Conservation (phyloP, 225 moss, liverwort and hornwort species). For the Polytrichum formosum region DNA sequence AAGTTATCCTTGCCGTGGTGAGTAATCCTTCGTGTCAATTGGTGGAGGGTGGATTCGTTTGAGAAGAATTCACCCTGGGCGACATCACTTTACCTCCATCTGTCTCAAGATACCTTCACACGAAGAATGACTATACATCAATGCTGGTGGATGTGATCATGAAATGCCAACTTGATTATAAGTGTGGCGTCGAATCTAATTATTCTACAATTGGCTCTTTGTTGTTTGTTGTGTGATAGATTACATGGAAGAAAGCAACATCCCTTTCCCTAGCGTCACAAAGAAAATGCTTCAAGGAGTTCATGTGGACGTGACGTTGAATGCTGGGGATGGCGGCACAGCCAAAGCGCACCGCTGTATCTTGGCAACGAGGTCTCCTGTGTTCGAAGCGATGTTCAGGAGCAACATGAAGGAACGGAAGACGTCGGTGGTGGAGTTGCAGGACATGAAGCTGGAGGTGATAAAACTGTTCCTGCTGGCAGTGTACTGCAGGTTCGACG, state of each 20-base stretch:
- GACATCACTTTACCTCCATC: no score
- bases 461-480: background rate
- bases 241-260: background rate
- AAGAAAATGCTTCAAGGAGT: background rate
- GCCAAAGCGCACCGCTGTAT: background rate
- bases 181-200: no score
- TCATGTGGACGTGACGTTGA: background rate
- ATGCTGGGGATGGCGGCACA: background rate
- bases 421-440: background rate
- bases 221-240: no score
- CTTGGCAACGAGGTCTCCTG: background rate
- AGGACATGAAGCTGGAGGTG: background rate
- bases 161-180: no score
- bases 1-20: no score
- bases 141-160: no score
- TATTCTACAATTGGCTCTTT: no score
- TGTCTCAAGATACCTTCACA: no score
- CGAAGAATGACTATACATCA: no score
- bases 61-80: no score
- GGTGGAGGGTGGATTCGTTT: no score
- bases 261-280: background rate
- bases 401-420: constrained; percentile 3
- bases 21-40: no score
- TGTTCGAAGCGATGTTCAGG: constrained; percentile 6
- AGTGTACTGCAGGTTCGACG: constrained; percentile 1